phyloP scores from a whole-genome alignment of 805 yeast species.

The Wickerhamiella slavikovae region DNA sequence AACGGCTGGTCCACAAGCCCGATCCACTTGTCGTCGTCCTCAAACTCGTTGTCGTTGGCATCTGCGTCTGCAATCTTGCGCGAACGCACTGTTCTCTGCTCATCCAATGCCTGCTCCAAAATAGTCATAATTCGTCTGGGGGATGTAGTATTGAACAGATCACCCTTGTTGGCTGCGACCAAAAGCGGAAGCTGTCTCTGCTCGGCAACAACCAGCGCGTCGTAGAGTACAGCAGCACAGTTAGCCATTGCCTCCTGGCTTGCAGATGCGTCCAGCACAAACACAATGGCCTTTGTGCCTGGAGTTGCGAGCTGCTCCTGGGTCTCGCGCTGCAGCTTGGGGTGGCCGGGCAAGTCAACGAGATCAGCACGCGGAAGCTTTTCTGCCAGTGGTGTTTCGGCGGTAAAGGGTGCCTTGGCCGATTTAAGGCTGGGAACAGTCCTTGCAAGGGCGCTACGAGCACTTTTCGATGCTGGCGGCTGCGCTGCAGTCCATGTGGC shows the following conservation, averaged over 20 bases:
- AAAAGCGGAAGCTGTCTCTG: slow-evolving; percentile 41
- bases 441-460: no score
- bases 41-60: slow-evolving; percentile 22
- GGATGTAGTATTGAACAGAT: slow-evolving; percentile 67
- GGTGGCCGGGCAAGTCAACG: slow-evolving; percentile 79
- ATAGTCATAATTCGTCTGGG: slow-evolving; percentile 34
- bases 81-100: slow-evolving; percentile 28
- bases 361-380: no score
- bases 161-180: slow-evolving; percentile 70
- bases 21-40: no score
- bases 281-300: slow-evolving; percentile 30
- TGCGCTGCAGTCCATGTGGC: slow-evolving; percentile 13
- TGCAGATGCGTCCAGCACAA: slow-evolving; percentile 55
- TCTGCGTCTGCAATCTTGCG: slow-evolving; percentile 26
- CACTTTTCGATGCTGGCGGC: no score
- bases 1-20: slow-evolving; percentile 26
- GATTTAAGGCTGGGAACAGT: no score
- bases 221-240: slow-evolving; percentile 38
- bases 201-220: slow-evolving; percentile 43
- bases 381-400: no score
- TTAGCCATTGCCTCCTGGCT: slow-evolving; percentile 27
- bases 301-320: slow-evolving; percentile 26
- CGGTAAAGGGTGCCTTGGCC: no score
- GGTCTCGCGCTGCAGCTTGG: slow-evolving; percentile 42
- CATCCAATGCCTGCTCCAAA: slow-evolving; percentile 44